Percentiles rank a stretch among this genome's conserved stretches.
phyloP scores from a whole-genome alignment of 2,329 filamentous ascomycete species.

The Fusarium sublunatum region DNA sequence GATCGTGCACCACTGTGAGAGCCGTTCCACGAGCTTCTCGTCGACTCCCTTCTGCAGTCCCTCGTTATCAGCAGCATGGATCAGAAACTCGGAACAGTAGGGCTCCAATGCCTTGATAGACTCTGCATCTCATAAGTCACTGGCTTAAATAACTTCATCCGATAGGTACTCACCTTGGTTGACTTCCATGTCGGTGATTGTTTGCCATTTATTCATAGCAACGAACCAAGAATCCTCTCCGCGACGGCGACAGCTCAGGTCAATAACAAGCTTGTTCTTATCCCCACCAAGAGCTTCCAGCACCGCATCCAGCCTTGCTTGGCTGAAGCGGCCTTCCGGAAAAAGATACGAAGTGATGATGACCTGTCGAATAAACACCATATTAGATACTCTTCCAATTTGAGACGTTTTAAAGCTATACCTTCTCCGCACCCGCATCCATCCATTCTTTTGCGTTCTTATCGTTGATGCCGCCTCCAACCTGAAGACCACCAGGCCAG shows the following conservation, averaged over 20 bases:
- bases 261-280: slow-evolving; percentile 87
- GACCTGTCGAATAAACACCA: slow-evolving; percentile 68
- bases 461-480: slow-evolving; percentile 93
- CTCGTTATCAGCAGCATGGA: slow-evolving; percentile 97
- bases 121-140: slow-evolving; percentile 61
- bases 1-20: slow-evolving; percentile 88
- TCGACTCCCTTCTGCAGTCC: slow-evolving; percentile 93
- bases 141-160: slow-evolving; percentile 1
- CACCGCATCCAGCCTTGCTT: slow-evolving; percentile 78
- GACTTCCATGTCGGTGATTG: slow-evolving; percentile 94
- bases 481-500: slow-evolving; percentile 85
- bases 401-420: slow-evolving; percentile 52
- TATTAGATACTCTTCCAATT: slow-evolving; percentile 13
- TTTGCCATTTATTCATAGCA: slow-evolving; percentile 99
- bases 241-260: slow-evolving; percentile 87
- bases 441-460: slow-evolving; percentile 89
- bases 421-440: slow-evolving; percentile 87
- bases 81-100: slow-evolving; percentile 95
- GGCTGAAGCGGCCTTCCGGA: slow-evolving; percentile 83
- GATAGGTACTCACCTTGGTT: slow-evolving; percentile 71
- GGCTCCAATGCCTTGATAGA: slow-evolving; percentile 85
- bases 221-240: slow-evolving; percentile 85
- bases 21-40: slow-evolving; percentile 78
- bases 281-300: slow-evolving; percentile 78
- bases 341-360: slow-evolving; percentile 98